Evolutionary conservation across 257 asterid species (phyloP).

Genomic region (Jasminum sambac): DNA sequence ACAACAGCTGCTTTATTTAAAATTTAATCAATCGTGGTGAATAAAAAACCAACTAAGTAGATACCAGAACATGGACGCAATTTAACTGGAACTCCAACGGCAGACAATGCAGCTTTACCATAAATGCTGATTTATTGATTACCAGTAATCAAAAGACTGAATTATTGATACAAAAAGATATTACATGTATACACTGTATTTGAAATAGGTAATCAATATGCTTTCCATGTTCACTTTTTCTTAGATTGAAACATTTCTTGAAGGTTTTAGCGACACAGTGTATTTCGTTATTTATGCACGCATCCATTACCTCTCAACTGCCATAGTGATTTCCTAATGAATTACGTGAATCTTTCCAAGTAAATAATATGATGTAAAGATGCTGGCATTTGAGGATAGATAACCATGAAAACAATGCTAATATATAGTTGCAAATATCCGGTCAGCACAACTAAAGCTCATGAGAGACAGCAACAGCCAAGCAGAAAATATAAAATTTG

Average conservation of each 20-base stretch:
- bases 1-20: too few species aligned
- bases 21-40: too few species aligned
- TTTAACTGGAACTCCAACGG: not conserved
- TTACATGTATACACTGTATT: not conserved
- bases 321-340: not conserved
- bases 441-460: conserved; percentile 11
- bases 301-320: conserved; percentile 6
- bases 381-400: not conserved
- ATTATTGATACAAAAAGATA: not conserved
- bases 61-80: not conserved
- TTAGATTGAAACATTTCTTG: not conserved
- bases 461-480: not conserved
- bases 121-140: not conserved
- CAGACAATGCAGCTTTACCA: not conserved
- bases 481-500: conserved; percentile 17
- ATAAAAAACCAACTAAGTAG: too few species aligned
- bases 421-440: not conserved
- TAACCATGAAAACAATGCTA: not conserved
- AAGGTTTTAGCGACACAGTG: not conserved
- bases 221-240: not conserved
- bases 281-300: not conserved
- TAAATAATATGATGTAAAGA: not conserved
- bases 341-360: not conserved
- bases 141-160: not conserved
- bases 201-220: not conserved